Evolutionary conservation across 2,329 filamentous ascomycete genomes (phyloP), one percentile per base, ranked within the genome.

Genomic region (Aspergillus novoparasiticus): DNA sequence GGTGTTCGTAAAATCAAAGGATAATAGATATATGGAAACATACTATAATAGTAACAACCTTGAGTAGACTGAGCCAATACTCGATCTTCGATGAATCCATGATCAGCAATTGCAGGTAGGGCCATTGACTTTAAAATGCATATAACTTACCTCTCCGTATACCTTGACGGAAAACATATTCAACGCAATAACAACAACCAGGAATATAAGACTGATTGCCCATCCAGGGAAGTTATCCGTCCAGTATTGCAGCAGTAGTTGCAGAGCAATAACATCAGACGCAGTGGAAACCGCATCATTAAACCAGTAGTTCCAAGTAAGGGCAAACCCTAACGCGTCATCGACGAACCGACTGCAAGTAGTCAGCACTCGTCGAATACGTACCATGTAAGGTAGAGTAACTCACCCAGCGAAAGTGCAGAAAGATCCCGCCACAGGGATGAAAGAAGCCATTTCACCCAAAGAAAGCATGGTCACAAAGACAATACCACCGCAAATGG

Each of bases 231-330:
- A 87, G 63, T 83, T 82, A 51, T 85, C 82, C 41, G 83, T 85
- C 87, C 87, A 90, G 71, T 87, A 89, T 55, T 87, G 75, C 58
- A 89, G 75, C 1, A 90, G 71, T 2, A 90, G 75, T 71, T 87
- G 85, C 39, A 87, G 72, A 0, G 85, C 83, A 23, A 89, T 85
- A 30, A 90, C 76, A 75, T 90, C 87, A 0, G 86, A 80, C 0
- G 87, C 87, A 1, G 83, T 86, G 0, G 82, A 83, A 0, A 87
- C 83, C 1, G 87, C 87, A 75, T 89, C 86, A 71, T 90, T 89
- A 69, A 89, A 88, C 87, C 87, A 90, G 65, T 81, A 80, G 59
- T 81, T 80, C 80, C 80, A 81, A 9, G 78, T 81, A 28, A 81
- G 66, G 23, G 79, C 79, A 62, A 82, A 81, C 0, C 79, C 80